Evolutionary conservation across 129 eudicot species (phyloP).

Genomic region (Calendula officinalis): DNA sequence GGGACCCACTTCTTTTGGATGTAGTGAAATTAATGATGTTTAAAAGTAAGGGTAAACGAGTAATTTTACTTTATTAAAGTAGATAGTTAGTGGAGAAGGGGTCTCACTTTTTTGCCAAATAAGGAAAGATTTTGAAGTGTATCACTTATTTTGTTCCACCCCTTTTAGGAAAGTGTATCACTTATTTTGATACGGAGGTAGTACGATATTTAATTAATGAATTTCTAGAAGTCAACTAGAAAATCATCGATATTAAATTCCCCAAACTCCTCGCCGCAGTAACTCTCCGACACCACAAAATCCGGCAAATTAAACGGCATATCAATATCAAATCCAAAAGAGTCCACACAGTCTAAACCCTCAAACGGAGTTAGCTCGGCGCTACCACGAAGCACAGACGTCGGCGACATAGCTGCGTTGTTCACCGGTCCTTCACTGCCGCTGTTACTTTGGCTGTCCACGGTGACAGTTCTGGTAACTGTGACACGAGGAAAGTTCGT

Average conservation of each 20-base stretch:
- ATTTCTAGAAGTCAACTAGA: constrained; percentile 38
- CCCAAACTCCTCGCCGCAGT: constrained; percentile 39
- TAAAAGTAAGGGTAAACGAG: no score
- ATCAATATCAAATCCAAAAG: constrained; percentile 33
- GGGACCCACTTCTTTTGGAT: no score
- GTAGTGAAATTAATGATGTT: no score
- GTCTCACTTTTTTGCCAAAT: no score
- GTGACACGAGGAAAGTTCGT: constrained; percentile 53
- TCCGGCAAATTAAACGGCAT: constrained; percentile 45
- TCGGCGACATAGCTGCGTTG: constrained; percentile 49
- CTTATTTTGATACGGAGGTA: no score
- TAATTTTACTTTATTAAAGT: no score
- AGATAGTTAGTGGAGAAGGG: no score
- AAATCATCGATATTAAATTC: constrained; percentile 54
- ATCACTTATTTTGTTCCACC: no score
- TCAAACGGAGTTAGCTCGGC: constrained; percentile 41
- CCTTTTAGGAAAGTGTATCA: no score
- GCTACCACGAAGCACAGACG: constrained; percentile 48
- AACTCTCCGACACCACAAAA: constrained; percentile 28
- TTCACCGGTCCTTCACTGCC: constrained; percentile 13
- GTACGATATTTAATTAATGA: background rate
- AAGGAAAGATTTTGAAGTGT: no score
- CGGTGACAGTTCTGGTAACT: constrained; percentile 26
- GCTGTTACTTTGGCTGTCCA: constrained; percentile 7
- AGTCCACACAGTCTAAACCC: constrained; percentile 23